These are phyloP conservation scores for Calonectria leucothoes DNA, from an alignment of 2,329 filamentous ascomycete genomes.

Conservation along the genomic window DNA sequence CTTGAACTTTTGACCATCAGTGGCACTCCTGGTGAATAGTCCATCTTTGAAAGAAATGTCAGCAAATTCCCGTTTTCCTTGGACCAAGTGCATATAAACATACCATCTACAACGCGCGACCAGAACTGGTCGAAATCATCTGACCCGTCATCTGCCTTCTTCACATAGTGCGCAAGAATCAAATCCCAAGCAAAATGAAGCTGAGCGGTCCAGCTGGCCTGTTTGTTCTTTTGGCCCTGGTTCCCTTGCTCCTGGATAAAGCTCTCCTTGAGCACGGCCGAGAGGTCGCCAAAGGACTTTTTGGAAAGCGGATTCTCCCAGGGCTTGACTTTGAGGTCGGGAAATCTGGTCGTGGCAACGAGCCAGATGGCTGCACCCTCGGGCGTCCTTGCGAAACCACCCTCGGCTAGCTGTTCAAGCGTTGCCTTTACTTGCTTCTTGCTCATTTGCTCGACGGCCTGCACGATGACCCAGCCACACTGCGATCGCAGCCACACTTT, in stretches of 20 bases:
- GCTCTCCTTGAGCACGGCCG: constrained; percentile 83
- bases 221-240: constrained; percentile 62
- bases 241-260: constrained; percentile 60
- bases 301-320: constrained; percentile 83
- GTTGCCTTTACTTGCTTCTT: constrained; percentile 70
- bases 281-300: constrained; percentile 75
- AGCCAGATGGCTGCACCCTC: constrained; percentile 94
- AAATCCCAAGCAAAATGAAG: constrained; percentile 91
- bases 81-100: constrained; percentile 44
- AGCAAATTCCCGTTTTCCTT: constrained; percentile 24
- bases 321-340: constrained; percentile 72
- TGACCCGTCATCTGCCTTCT: constrained; percentile 48
- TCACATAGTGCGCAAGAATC: constrained; percentile 69
- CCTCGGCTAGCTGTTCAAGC: constrained; percentile 70
- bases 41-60: constrained; percentile 67
- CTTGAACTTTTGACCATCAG: constrained; percentile 90
- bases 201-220: constrained; percentile 82
- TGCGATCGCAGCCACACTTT: constrained; percentile 92
- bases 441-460: constrained; percentile 74
- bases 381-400: constrained; percentile 80
- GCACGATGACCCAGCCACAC: constrained; percentile 84
- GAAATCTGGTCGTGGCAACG: constrained; percentile 72
- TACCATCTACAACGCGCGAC: constrained; percentile 87
- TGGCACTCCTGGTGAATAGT: constrained; percentile 84
- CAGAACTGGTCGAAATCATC: constrained; percentile 81